Evolutionary conservation across 768 basidiomycete species (phyloP).

Genomic region (Tricholoma furcatifolium): DNA sequence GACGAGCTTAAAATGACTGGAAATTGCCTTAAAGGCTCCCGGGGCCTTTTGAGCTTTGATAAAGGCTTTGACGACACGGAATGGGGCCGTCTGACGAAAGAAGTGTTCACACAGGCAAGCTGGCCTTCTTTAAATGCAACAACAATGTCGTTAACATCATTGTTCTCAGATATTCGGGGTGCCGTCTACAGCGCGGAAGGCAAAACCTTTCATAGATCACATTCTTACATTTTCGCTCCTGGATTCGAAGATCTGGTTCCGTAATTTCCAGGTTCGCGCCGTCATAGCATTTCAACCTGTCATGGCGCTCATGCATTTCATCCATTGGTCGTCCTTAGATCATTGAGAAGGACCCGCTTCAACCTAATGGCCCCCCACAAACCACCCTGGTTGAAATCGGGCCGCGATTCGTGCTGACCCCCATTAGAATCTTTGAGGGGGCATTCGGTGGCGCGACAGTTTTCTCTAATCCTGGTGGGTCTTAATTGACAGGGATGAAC

Average conservation of each 20-base stretch:
- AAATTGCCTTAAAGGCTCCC: conserved; percentile 94
- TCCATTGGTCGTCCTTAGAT: conserved; percentile 52
- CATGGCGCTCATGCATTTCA: background rate
- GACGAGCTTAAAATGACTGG: conserved; percentile 99
- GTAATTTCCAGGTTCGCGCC: conserved; percentile 87
- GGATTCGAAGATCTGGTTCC: conserved; percentile 98
- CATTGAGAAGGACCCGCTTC: conserved; percentile 88
- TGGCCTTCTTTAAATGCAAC: background rate
- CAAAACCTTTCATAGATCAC: conserved; percentile 98
- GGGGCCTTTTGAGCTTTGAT: conserved; percentile 92
- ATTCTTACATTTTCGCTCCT: conserved; percentile 94
- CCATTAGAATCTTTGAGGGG: conserved; percentile 97
- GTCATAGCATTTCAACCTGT: background rate
- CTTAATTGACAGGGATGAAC: background rate
- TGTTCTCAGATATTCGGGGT: conserved; percentile 85
- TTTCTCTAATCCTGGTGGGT: conserved; percentile 89
- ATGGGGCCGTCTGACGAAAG: conserved; percentile 86
- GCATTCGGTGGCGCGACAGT: conserved; percentile 94
- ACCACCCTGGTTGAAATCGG: conserved; percentile 96
- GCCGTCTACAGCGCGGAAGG: conserved; percentile 82
- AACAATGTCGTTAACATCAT: conserved; percentile 8
- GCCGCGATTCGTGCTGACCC: conserved; percentile 94
- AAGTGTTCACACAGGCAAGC: conserved; percentile 89
- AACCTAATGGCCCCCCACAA: conserved; percentile 81
- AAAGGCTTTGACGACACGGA: conserved; percentile 84